Evolutionary conservation across 106 monocot species (phyloP).

Genomic region (Vanilla planifolia): DNA sequence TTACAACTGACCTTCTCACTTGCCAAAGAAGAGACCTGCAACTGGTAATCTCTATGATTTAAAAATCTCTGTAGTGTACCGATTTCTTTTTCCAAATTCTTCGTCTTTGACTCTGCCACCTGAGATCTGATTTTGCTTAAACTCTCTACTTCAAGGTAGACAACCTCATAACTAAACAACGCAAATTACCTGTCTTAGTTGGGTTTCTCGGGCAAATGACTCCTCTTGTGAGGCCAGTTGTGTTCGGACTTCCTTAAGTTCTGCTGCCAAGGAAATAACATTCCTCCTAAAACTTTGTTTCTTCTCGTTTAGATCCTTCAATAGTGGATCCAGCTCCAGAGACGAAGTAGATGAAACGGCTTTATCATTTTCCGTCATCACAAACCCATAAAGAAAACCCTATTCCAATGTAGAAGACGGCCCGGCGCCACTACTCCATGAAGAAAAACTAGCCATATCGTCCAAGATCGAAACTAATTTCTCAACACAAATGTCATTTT

Average conservation of each 20-base stretch:
- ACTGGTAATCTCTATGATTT: conserved; percentile 35
- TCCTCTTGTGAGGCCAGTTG: conserved; percentile 56
- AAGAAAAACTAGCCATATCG: background rate
- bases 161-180: background rate
- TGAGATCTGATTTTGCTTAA: conserved; percentile 7
- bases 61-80: conserved; percentile 42
- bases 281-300: conserved; percentile 65
- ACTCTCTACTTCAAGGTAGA: background rate
- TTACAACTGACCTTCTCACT: conserved; percentile 48
- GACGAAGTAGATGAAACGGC: conserved; percentile 16
- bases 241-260: conserved; percentile 67
- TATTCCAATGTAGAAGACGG: background rate
- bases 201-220: conserved; percentile 36
- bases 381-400: background rate
- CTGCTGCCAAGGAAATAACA: conserved; percentile 60
- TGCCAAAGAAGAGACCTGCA: conserved; percentile 28
- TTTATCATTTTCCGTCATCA: background rate
- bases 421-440: background rate
- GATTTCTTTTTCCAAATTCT: conserved; percentile 73
- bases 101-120: conserved; percentile 66
- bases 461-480: background rate
- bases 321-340: conserved; percentile 65
- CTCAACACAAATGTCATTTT: background rate
- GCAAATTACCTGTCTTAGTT: conserved; percentile 49
- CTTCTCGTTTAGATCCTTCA: conserved; percentile 84